Evolutionary conservation across 495 filamentous ascomycete genomes (phyloP).

Genomic region (Lichenothelia convexa): DNA sequence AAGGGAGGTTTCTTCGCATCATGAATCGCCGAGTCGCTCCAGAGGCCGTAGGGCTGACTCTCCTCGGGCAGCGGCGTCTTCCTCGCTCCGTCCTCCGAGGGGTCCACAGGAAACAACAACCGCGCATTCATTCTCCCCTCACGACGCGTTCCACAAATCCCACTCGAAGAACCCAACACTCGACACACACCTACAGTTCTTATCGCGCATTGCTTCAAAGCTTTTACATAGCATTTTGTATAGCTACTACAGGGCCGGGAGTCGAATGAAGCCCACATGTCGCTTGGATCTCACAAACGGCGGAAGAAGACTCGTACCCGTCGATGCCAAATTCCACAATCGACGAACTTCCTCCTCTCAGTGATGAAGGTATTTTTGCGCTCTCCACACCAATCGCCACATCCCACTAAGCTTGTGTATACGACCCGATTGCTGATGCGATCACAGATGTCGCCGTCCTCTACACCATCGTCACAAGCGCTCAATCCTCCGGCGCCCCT

Average conservation of each 20-base stretch:
- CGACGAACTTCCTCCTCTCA: constrained; percentile 16
- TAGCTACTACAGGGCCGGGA: too few species aligned
- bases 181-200: background rate
- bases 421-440: background rate
- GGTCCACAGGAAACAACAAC: background rate
- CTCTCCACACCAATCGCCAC: background rate
- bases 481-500: constrained; percentile 44
- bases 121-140: background rate
- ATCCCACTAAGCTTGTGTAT: background rate
- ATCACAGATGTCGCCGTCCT: constrained; percentile 56
- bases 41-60: too few species aligned
- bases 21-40: too few species aligned
- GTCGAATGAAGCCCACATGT: background rate
- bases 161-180: background rate
- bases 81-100: background rate
- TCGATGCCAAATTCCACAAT: constrained; percentile 16
- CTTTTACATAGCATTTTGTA: background rate
- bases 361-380: constrained; percentile 44
- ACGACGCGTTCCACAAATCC: background rate
- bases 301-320: constrained; percentile 2
- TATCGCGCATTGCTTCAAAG: background rate
- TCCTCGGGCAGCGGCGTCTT: background rate
- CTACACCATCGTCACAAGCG: constrained; percentile 54
- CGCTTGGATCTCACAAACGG: background rate
- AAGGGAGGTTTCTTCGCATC: too few species aligned